phyloP scores from a whole-genome alignment of 1,284 basidiomycete species.

The Ganoderma lingzhi region DNA sequence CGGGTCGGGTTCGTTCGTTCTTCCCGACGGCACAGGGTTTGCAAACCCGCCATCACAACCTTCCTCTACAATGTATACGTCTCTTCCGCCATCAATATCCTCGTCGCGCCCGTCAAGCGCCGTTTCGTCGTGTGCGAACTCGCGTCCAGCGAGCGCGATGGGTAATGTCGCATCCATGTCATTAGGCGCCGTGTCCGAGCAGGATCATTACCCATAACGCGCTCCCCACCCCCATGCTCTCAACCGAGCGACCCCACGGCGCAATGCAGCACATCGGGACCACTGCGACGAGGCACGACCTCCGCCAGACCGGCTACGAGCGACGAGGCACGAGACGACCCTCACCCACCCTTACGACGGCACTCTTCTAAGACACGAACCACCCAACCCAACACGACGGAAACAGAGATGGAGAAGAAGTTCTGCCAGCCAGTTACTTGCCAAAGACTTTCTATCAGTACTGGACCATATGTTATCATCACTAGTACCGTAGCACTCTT shows the following conservation, averaged over 20 bases:
- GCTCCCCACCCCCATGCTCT: not conserved
- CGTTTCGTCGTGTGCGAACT: constrained; percentile 31
- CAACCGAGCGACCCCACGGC: not conserved
- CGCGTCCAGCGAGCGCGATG: constrained; percentile 39
- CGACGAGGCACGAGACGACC: constrained; percentile 16
- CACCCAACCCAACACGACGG: not conserved
- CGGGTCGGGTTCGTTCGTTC: constrained; percentile 29
- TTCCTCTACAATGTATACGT: constrained; percentile 26
- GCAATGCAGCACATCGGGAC: constrained; percentile 13
- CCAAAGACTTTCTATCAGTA: constrained; percentile 34
- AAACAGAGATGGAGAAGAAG: constrained; percentile 20
- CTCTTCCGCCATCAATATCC: constrained; percentile 29
- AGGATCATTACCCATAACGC: constrained; percentile 32
- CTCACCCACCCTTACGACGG: constrained; percentile 7
- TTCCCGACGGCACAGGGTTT: constrained; percentile 20
- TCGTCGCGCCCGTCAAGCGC: constrained; percentile 40
- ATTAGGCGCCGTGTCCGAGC: constrained; percentile 27
- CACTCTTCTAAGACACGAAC: not conserved
- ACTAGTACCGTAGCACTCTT: constrained; percentile 14
- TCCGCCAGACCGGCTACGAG: constrained; percentile 13
- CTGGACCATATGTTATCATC: constrained; percentile 35
- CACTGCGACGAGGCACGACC: constrained; percentile 21
- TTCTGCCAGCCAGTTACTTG: constrained; percentile 23
- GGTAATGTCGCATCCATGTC: constrained; percentile 27
- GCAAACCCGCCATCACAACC: constrained; percentile 25